Conservation (phyloP, 345 rosid species). For the Brassica incana region DNA sequence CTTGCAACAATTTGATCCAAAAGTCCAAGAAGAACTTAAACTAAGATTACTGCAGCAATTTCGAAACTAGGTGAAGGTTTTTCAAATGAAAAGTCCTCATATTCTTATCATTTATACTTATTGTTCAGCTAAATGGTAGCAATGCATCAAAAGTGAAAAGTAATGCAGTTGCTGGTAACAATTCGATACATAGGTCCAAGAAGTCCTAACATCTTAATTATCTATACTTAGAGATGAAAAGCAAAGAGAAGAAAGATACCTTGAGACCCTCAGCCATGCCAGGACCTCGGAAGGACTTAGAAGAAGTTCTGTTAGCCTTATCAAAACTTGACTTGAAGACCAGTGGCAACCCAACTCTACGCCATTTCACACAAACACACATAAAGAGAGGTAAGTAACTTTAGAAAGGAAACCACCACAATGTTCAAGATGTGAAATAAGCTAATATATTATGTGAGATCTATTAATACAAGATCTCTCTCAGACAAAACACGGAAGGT, state of each 20-base stretch:
- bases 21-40: too few relatives aligned
- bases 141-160: neutral
- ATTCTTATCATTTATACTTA: neutral
- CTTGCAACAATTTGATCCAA: too few relatives aligned
- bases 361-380: constrained; percentile 25
- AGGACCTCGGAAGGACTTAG: constrained; percentile 94
- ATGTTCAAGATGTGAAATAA: constrained; percentile 13
- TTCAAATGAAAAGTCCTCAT: constrained; percentile 4
- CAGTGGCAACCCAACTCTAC: constrained; percentile 82
- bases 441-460: neutral
- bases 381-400: constrained; percentile 7
- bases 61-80: neutral
- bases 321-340: constrained; percentile 98
- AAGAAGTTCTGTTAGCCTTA: constrained; percentile 93
- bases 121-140: neutral
- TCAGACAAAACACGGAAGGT: neutral
- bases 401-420: neutral
- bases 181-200: neutral
- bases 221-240: neutral
- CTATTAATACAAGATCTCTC: too few relatives aligned
- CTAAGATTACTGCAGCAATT: neutral
- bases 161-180: neutral
- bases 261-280: constrained; percentile 90
- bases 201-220: neutral
- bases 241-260: constrained; percentile 45